phyloP scores from a whole-genome alignment of 2,329 filamentous ascomycete species.

The Corinectria fuckeliana region DNA sequence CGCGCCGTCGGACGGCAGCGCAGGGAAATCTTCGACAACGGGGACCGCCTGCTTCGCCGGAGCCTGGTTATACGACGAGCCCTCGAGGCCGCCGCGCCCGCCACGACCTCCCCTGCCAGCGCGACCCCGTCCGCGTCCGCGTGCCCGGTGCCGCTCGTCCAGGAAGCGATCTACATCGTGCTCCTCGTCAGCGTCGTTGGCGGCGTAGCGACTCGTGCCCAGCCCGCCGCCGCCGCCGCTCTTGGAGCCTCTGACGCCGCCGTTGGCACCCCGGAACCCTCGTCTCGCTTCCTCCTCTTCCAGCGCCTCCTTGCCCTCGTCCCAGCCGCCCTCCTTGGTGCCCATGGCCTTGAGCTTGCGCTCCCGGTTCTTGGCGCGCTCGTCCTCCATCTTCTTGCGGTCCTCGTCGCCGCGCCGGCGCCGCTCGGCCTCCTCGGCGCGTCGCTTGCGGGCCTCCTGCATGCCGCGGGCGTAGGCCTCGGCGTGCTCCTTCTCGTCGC shows the following conservation, averaged over 20 bases:
- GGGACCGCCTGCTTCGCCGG: constrained; percentile 36
- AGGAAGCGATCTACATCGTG: constrained; percentile 47
- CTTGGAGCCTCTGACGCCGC: constrained; percentile 48
- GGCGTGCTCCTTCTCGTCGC: constrained; percentile 63
- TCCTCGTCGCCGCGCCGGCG: constrained; percentile 60
- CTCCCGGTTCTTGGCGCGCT: constrained; percentile 65
- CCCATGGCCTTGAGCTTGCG: constrained; percentile 66
- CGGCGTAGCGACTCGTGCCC: constrained; percentile 51
- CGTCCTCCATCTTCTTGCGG: constrained; percentile 60
- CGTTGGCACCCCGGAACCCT: constrained; percentile 52
- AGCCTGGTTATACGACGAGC: constrained; percentile 29
- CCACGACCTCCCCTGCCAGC: constrained; percentile 45
- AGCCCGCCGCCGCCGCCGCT: constrained; percentile 48
- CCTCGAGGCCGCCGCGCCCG: constrained; percentile 39
- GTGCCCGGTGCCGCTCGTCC: constrained; percentile 44
- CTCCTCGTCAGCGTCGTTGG: constrained; percentile 41
- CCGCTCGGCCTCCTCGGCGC: constrained; percentile 59
- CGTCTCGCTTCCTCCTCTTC: constrained; percentile 49
- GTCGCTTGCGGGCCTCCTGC: constrained; percentile 60
- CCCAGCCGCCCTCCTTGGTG: constrained; percentile 62
- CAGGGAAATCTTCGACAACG: constrained; percentile 45
- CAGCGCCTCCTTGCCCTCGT: constrained; percentile 60
- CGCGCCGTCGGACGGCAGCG: constrained; percentile 38
- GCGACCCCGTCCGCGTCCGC: constrained; percentile 43
- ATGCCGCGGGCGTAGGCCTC: constrained; percentile 60